A percentile compares a stretch with the other conserved stretches of the same genome.
Conservation (phyloP, 192 early-diverging fungal genomes). For the Coemansia sp. region DNA sequence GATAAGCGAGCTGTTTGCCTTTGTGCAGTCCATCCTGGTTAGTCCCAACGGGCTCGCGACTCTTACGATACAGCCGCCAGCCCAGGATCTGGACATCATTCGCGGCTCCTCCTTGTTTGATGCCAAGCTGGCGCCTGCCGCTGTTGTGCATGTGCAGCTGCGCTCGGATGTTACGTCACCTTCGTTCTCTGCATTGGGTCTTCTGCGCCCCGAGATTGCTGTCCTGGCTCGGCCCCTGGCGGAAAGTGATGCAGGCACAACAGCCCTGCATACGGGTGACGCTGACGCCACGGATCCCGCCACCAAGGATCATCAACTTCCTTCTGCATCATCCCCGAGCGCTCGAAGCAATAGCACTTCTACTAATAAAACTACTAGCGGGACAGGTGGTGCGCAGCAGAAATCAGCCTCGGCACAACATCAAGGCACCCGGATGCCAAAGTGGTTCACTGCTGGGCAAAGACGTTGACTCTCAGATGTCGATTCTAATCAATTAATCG, state of each 20-base stretch:
- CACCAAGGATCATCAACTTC: background rate
- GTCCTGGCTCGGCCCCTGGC: constrained; percentile 13
- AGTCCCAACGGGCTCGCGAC: constrained; percentile 12
- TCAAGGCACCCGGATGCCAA: constrained; percentile 29
- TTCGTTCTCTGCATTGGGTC: constrained; percentile 9
- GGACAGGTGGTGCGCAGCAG: background rate
- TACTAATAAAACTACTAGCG: background rate
- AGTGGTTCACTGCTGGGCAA: constrained; percentile 51
- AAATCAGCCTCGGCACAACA: background rate
- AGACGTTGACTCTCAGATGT: constrained; percentile 5
- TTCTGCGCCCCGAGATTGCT: constrained; percentile 19
- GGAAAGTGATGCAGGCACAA: background rate
- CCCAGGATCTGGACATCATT: constrained; percentile 17
- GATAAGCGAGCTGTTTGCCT: constrained; percentile 33
- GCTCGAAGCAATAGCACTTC: background rate
- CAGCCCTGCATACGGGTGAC: background rate
- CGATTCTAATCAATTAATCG: background rate
- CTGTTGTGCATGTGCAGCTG: constrained; percentile 46
- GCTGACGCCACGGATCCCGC: background rate
- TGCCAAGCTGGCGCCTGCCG: constrained; percentile 41
- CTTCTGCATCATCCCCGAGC: background rate
- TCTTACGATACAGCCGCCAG: constrained; percentile 39
- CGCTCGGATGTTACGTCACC: background rate
- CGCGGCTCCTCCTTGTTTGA: constrained; percentile 17
- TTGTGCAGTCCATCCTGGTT: constrained; percentile 16